Evolutionary conservation across 805 yeast genomes (phyloP), one percentile per base, ranked within the genome.

Genomic region (Hanseniaspora valbyensis): DNA sequence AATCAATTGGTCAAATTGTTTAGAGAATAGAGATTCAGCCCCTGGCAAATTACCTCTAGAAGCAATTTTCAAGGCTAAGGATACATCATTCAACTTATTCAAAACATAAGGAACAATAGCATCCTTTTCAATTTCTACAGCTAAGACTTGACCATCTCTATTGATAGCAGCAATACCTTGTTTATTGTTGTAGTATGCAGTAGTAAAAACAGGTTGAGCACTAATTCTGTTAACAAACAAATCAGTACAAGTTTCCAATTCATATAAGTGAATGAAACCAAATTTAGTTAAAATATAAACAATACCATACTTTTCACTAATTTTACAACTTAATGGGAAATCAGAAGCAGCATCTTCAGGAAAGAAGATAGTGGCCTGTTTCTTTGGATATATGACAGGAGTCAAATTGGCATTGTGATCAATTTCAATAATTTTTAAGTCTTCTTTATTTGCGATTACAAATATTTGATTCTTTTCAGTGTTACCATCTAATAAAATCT

Each of bases 1-100:
- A 60, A 92, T 73, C 59, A 81, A 75, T 64, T 80, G 80, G 61
- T 88, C 94, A 70, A 92, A 92, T 69, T 90, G 97, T 68, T 88
- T 95, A 53, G 75, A 70, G 68, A 92, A 89, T 55, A 92, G 74
- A 60, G 80, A 81, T 65, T 92, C 99, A 44, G 97, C 98, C 57
- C 99, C 99, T 39, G 95, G 92, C 61, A 92, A 77, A 1, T 95
- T 95, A 62, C 96, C 96, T 67, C 97, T 83, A 3, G 95, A 78
- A 25, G 97, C 94, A 56, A 92, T 76, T 10, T 87, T 73, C 54
- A 92, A 72, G 2, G 96, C 98, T 60, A 92, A 73, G 21, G 82
- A 75, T 29, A 90, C 87, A 63, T 92, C 90, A 49, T 90, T 80
- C 55, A 92, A 74, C 64, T 85, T 87, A 60, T 81, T 80, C 64